Conservation (phyloP, 345 rosid genomes). For the Acer negundo region DNA sequence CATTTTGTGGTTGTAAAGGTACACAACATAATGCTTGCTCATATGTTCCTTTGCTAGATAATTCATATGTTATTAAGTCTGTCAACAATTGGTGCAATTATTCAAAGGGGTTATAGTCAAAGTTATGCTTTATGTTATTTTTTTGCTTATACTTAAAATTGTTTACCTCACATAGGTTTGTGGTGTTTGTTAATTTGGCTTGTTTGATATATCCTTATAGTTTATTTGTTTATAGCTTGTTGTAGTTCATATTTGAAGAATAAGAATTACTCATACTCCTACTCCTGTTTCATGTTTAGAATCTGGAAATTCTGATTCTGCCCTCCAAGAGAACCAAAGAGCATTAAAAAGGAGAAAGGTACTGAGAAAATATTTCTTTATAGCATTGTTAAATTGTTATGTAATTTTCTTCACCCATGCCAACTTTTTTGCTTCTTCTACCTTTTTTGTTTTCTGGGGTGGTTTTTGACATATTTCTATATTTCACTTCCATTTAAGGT, state of each 20-base stretch:
- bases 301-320: slow-evolving; percentile 35
- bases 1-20: slow-evolving; percentile 32
- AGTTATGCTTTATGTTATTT: neutral
- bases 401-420: neutral
- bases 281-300: slow-evolving; percentile 39
- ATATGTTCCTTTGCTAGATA: neutral
- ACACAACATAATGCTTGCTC: slow-evolving; percentile 9
- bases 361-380: slow-evolving; percentile 17
- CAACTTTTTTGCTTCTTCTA: slow-evolving; percentile 4
- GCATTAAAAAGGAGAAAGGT: slow-evolving; percentile 76
- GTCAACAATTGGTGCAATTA: neutral
- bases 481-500: slow-evolving; percentile 32
- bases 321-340: slow-evolving; percentile 40
- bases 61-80: neutral
- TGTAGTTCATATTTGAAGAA: neutral
- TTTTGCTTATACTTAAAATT: neutral
- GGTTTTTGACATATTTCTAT: slow-evolving; percentile 17
- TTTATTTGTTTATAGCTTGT: neutral
- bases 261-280: slow-evolving; percentile 13
- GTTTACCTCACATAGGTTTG: neutral
- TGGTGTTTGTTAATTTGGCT: slow-evolving; percentile 6
- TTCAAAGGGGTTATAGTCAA: neutral
- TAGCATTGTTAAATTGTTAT: neutral
- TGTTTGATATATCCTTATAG: neutral
- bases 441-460: slow-evolving; percentile 3